Evolutionary conservation across 805 yeast species (phyloP).

Genomic region (Saccharomycopsis synnaedendra): DNA sequence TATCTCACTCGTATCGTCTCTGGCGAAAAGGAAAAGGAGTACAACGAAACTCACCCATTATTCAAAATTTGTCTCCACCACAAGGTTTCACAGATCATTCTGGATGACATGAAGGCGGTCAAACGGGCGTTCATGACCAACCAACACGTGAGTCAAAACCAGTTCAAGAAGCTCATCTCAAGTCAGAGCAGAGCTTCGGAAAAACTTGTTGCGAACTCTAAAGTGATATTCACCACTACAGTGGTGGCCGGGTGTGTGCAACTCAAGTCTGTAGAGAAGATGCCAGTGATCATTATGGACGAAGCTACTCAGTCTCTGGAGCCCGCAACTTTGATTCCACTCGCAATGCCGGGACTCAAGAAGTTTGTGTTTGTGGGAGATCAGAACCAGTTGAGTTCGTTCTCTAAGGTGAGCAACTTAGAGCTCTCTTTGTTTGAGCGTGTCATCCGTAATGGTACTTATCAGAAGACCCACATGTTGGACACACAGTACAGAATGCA

Average conservation of each 20-base stretch:
- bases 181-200: conserved; percentile 34
- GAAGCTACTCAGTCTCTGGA: conserved; percentile 73
- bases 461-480: conserved; percentile 51
- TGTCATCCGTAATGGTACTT: conserved; percentile 49
- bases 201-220: conserved; percentile 48
- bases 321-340: conserved; percentile 58
- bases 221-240: conserved; percentile 61
- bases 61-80: conserved; percentile 54
- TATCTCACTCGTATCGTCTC: conserved; percentile 47
- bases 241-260: conserved; percentile 63
- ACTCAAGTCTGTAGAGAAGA: conserved; percentile 39
- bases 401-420: conserved; percentile 55
- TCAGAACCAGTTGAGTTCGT: conserved; percentile 63
- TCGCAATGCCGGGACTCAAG: conserved; percentile 55
- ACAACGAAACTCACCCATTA: conserved; percentile 43
- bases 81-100: conserved; percentile 38
- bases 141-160: conserved; percentile 32
- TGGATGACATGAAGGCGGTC: conserved; percentile 32
- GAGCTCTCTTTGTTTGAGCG: conserved; percentile 63
- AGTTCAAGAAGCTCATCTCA: conserved; percentile 38
- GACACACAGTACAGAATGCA: conserved; percentile 64
- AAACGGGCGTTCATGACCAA: conserved; percentile 32
- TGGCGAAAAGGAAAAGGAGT: conserved; percentile 49
- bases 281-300: conserved; percentile 67
- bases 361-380: conserved; percentile 68